Conservation (phyloP, 768 basidiomycete genomes). For the Mrakia hoshinonis region DNA sequence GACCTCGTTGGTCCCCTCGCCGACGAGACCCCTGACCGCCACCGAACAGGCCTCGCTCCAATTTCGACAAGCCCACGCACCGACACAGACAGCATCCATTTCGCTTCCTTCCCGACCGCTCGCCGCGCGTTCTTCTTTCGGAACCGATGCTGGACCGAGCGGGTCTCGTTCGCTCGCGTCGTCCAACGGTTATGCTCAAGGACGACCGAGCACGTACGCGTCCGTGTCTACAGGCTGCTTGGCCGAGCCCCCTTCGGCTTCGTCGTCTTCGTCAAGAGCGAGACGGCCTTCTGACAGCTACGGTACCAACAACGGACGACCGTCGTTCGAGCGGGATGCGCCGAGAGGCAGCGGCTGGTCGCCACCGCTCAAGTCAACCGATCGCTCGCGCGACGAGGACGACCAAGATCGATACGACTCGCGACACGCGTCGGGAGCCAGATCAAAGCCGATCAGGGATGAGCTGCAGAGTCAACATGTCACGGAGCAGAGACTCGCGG, state of each 20-base stretch:
- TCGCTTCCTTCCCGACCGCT: background rate
- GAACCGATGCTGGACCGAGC: background rate
- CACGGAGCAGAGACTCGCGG: background rate
- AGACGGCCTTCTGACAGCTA: background rate
- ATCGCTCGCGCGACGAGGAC: background rate
- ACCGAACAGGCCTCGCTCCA: background rate
- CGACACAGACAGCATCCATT: background rate
- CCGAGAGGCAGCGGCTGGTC: background rate
- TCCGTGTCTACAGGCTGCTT: background rate
- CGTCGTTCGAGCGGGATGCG: background rate
- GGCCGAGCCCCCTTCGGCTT: background rate
- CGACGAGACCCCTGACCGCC: background rate
- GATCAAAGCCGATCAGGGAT: background rate
- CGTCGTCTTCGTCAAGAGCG: background rate
- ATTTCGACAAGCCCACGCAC: background rate
- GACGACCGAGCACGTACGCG: background rate
- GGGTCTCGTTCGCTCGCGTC: background rate
- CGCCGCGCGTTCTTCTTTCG: background rate
- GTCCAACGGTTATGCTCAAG: background rate
- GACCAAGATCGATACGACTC: background rate
- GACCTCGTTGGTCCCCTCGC: background rate
- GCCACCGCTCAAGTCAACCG: background rate
- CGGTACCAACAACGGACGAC: background rate
- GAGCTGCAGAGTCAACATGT: background rate
- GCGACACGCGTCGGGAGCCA: background rate